These are phyloP conservation scores for Lojkania enalia DNA, from an alignment of 2,329 filamentous ascomycete genomes.

Conservation along the genomic window DNA sequence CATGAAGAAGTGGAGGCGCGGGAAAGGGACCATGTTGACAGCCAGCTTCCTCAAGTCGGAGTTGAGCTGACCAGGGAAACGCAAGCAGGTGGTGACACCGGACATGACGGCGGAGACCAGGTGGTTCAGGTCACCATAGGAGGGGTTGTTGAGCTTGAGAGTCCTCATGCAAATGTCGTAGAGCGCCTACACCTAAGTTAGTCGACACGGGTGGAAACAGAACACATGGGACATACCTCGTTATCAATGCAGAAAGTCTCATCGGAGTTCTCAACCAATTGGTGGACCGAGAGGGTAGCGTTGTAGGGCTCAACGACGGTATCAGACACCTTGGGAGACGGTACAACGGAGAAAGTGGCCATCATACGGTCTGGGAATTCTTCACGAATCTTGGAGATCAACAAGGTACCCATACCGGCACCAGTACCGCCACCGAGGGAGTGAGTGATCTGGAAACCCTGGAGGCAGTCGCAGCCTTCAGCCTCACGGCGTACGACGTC, in stretches of 20 bases:
- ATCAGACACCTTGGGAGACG: conserved; percentile 98
- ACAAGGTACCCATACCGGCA: conserved; percentile 99
- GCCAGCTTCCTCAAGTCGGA: conserved; percentile 99
- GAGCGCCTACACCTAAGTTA: conserved; percentile 63
- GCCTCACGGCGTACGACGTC: conserved; percentile 99
- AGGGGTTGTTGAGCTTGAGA: conserved; percentile 97
- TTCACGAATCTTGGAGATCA: conserved; percentile 99
- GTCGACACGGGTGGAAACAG: conserved; percentile 1
- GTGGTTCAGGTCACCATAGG: conserved; percentile 99
- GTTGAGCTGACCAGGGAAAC: conserved; percentile 99
- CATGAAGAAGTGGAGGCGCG: conserved; percentile 99
- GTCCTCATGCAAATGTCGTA: conserved; percentile 99
- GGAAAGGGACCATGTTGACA: conserved; percentile 99
- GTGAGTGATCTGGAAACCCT: conserved; percentile 99
- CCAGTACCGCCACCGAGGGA: conserved; percentile 99
- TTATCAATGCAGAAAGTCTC: conserved; percentile 99
- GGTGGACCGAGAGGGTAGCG: conserved; percentile 97
- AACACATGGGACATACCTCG: conserved; percentile 63
- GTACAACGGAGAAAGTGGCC: conserved; percentile 98
- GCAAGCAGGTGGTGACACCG: conserved; percentile 95
- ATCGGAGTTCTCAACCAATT: conserved; percentile 99
- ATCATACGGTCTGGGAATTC: conserved; percentile 99
- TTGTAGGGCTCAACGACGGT: conserved; percentile 99
- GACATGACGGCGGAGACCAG: conserved; percentile 99
- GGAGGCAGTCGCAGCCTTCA: conserved; percentile 98